A percentile compares a stretch with the other conserved stretches of the same genome.
Conservation (phyloP, 2,329 filamentous ascomycete species). For the Aspergillus vadensis region DNA sequence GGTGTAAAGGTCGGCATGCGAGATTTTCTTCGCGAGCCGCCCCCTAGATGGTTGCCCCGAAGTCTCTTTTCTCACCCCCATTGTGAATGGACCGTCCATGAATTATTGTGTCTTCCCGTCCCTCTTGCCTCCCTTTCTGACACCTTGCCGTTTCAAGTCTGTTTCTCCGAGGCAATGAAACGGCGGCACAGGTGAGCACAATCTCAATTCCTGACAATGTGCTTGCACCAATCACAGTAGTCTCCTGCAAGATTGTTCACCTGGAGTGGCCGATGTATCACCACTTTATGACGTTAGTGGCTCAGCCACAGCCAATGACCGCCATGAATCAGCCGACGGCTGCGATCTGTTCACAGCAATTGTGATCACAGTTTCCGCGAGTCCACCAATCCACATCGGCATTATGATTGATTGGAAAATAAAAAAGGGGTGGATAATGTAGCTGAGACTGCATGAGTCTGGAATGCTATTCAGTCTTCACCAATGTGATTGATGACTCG, state of each 20-base stretch:
- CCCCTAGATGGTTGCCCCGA: constrained; percentile 1
- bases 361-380: neutral
- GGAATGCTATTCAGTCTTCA: neutral
- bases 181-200: constrained; percentile 2
- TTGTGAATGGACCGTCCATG: neutral
- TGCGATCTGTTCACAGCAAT: neutral
- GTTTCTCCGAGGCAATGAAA: constrained; percentile 13
- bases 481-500: neutral
- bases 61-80: neutral
- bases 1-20: neutral
- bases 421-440: neutral
- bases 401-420: neutral
- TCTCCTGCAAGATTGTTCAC: neutral
- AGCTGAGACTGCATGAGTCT: neutral
- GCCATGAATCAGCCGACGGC: neutral
- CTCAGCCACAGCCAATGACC: constrained; percentile 3
- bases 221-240: constrained; percentile 3
- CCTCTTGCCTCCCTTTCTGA: constrained; percentile 8
- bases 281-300: constrained; percentile 10
- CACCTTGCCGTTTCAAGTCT: constrained; percentile 19
- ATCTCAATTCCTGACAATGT: neutral
- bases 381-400: neutral
- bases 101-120: neutral
- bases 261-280: neutral
- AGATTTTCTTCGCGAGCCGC: constrained; percentile 6